phyloP scores from a whole-genome alignment of 2,329 filamentous ascomycete species.

The Teratosphaeria epicoccoides region DNA sequence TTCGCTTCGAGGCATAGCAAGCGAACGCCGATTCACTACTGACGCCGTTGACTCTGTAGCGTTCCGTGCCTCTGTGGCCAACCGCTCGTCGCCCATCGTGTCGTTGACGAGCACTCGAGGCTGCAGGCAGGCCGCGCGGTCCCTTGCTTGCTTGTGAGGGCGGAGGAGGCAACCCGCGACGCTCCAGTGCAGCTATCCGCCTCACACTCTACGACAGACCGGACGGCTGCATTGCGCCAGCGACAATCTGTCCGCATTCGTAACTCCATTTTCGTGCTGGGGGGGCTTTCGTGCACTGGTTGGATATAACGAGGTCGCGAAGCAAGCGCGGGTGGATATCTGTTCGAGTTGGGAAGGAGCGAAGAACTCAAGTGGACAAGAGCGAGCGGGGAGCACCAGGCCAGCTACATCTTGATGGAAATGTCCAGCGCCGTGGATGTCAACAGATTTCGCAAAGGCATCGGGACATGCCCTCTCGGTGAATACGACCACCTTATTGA shows the following conservation, averaged over 20 bases:
- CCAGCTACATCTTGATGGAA: neutral
- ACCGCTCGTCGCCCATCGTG: neutral
- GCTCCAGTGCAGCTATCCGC: neutral
- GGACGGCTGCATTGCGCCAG: neutral
- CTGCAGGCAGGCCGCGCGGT: neutral
- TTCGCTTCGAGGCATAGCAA: neutral
- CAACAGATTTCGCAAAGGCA: conserved; percentile 26
- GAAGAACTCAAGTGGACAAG: neutral
- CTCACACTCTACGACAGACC: neutral
- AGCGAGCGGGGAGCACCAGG: neutral
- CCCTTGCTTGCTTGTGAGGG: neutral
- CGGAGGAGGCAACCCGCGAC: neutral
- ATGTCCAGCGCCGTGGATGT: conserved; percentile 23
- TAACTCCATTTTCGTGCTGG: neutral
- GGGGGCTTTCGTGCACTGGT: neutral
- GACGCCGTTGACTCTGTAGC: neutral
- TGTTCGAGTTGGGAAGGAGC: neutral
- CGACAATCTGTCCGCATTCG: neutral
- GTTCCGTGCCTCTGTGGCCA: neutral
- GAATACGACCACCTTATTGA: conserved; percentile 14
- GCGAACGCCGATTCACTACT: neutral
- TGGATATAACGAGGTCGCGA: neutral
- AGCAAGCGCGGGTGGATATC: neutral
- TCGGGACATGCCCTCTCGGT: conserved; percentile 25
- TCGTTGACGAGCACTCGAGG: neutral